Conservation (phyloP, 306 rosid genomes). For the Dalbergia cultrata region DNA sequence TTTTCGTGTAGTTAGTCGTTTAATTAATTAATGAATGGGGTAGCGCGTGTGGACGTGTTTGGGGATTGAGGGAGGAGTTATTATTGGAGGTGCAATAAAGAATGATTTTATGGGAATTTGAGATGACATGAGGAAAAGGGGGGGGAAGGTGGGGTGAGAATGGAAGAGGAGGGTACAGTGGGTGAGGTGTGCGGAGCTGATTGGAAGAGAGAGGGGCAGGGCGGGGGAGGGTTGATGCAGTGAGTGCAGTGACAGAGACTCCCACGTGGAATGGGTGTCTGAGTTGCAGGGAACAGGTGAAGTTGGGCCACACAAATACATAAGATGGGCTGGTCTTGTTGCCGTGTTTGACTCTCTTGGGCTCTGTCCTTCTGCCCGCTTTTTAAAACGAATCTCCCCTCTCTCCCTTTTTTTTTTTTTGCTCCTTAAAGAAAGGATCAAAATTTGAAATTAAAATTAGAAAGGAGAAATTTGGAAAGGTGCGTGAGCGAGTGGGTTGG, state of each 20-base stretch:
- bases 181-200: slow-evolving; percentile 14
- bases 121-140: slow-evolving; percentile 21
- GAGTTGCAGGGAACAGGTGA: slow-evolving; percentile 75
- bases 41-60: too few relatives aligned
- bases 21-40: neutral
- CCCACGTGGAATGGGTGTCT: slow-evolving; percentile 86
- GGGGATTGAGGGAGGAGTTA: slow-evolving; percentile 24
- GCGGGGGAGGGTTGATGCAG: slow-evolving; percentile 22
- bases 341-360: slow-evolving; percentile 70
- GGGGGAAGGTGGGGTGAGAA: slow-evolving; percentile 6
- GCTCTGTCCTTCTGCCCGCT: slow-evolving; percentile 21
- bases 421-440: too few relatives aligned
- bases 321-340: slow-evolving; percentile 46
- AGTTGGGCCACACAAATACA: slow-evolving; percentile 49
- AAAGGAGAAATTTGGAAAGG: neutral
- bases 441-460: too few relatives aligned
- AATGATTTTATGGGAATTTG: slow-evolving; percentile 25
- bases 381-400: neutral
- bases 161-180: neutral
- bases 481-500: slow-evolving; percentile 8
- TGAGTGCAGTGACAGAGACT: slow-evolving; percentile 47
- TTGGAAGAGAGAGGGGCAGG: neutral
- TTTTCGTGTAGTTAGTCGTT: neutral
- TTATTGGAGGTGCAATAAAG: neutral
- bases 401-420: too few relatives aligned